Base-by-base conservation (phyloP, 345 rosid species). In the Boechera divaricarpa region DNA sequence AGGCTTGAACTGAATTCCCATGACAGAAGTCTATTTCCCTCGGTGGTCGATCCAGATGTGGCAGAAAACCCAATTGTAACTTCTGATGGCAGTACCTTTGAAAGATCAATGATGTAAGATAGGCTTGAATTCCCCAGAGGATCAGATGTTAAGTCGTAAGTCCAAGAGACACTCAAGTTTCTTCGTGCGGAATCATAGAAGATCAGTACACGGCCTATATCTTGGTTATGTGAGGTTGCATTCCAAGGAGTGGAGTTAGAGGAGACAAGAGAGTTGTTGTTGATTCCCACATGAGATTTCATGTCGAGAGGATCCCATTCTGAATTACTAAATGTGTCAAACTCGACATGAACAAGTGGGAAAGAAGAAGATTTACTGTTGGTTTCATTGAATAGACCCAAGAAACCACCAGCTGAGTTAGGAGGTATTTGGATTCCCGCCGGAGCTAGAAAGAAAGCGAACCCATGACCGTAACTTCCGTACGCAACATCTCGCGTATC, bases 161-260 rank as follows among this genome's bases (percentile, higher is more conserved):
- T 81, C 84, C 90, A 85, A 11, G 86, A 83, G 33, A 85, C 88
- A 29, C 81, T 82, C 33, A 86, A 75, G 67, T 85, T 86, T 66
- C 79, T 80, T 6, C 64, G 77, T 5, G 81, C 51, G 1, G 82
- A 70, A 12, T 81, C 83, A 57, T 86, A 85, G 15, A 49, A 5
- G n/a, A 88, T 78, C 63, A 39, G 8, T 2, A 68, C 90, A 11
- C 58, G 73, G 11, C 74, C 74, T 4, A 81, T 54, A 53, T 78
- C 80, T 69, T 64, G 76, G 6, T 16, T 60, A 29, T 78, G 85
- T 21, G 67, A 12, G 33, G 77, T 60, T 21, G 70, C 70, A 58
- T 85, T 85, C 87, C 86, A 85, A 18, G 58, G 61, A 49, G 82
- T 74, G 16, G 49, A 35, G 16, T 18, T 61, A 11, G 75, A 41